Percentiles rank a stretch among this genome's conserved stretches.
Evolutionary conservation across 768 basidiomycete genomes (phyloP).

Genomic region (Mycena filopes): DNA sequence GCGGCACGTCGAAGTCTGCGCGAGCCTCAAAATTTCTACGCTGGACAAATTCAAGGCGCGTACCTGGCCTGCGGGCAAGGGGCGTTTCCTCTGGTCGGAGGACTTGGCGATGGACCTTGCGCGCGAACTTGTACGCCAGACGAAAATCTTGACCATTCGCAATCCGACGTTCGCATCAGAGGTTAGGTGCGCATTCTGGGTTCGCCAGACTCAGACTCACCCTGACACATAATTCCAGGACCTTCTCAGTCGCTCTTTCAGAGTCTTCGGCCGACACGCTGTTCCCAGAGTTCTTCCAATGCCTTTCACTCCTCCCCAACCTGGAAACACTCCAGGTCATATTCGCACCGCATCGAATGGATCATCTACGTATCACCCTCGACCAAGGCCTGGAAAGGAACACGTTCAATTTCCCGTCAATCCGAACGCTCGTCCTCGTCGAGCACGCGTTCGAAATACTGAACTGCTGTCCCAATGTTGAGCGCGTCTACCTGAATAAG

Average conservation of each 20-base stretch:
- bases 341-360: too few relatives aligned
- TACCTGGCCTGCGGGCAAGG: background rate
- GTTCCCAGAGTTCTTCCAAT: constrained; percentile 37
- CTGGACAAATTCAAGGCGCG: background rate
- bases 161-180: constrained; percentile 34
- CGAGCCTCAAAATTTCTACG: background rate
- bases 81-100: background rate
- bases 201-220: background rate
- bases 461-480: background rate
- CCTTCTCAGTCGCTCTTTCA: constrained; percentile 34
- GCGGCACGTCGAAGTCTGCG: constrained; percentile 35
- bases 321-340: constrained; percentile 37
- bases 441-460: background rate
- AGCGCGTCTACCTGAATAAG: background rate
- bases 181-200: constrained; percentile 31
- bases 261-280: constrained; percentile 26
- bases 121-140: constrained; percentile 29
- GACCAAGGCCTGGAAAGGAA: background rate
- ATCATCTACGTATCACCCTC: too few relatives aligned
- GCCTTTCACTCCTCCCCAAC: constrained; percentile 37
- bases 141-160: constrained; percentile 40
- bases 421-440: background rate
- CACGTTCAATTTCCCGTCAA: background rate
- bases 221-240: constrained; percentile 15
- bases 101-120: constrained; percentile 21